These are phyloP conservation scores for Pseudogymnoascus sp. DNA, from an alignment of 2,329 filamentous ascomycete species.

Conservation along the genomic window DNA sequence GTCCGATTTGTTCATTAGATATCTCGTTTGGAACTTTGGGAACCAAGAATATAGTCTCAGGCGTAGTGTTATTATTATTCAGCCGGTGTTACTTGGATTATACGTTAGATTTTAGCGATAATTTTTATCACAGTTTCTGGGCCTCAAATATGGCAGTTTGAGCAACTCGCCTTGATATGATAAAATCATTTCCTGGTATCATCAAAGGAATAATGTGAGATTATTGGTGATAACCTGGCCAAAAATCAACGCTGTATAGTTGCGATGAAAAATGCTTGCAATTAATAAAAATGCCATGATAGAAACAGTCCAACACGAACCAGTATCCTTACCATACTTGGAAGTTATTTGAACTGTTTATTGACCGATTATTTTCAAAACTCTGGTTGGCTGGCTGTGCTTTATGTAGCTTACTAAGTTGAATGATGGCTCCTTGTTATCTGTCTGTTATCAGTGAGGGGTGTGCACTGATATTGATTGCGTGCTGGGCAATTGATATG, in stretches of 20 bases:
- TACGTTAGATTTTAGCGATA: neutral
- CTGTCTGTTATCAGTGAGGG: slow-evolving; percentile 5
- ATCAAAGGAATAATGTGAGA: neutral
- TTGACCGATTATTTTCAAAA: neutral
- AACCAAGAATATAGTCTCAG: neutral
- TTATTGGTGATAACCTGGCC: neutral
- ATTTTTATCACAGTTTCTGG: neutral
- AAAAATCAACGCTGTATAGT: neutral
- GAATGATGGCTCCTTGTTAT: neutral
- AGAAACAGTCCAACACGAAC: neutral
- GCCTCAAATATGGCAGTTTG: neutral
- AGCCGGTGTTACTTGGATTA: neutral
- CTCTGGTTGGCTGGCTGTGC: neutral
- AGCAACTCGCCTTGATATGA: neutral
- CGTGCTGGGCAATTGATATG: slow-evolving; percentile 4
- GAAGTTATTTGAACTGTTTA: neutral
- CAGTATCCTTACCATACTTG: neutral
- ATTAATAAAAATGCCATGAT: neutral
- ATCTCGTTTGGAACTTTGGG: neutral
- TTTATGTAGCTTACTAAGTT: neutral
- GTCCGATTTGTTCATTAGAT: slow-evolving; percentile 18
- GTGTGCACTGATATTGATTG: slow-evolving; percentile 3
- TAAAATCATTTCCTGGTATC: neutral
- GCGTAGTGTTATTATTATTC: neutral
- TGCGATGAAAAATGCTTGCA: neutral